phyloP scores from a whole-genome alignment of 345 rosid genomes.

The Psidium guajava region DNA sequence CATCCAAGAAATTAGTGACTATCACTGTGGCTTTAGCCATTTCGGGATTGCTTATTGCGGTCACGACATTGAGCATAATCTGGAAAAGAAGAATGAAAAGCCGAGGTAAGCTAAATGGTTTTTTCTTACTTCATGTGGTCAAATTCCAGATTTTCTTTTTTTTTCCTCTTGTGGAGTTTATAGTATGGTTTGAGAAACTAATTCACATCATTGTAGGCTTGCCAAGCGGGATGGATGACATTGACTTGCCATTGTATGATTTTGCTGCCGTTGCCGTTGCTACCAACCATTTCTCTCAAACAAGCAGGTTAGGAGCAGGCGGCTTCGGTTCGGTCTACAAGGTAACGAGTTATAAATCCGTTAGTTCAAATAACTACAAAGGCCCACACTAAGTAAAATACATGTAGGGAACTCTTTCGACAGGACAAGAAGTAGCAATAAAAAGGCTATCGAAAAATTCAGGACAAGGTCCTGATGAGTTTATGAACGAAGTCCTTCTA shows the following conservation, averaged over 20 bases:
- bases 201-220: neutral
- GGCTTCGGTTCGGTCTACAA: neutral
- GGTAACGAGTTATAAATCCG: neutral
- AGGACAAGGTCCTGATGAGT: neutral
- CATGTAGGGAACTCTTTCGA: neutral
- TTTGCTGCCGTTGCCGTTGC: neutral
- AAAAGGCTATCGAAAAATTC: neutral
- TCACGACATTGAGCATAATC: too few species aligned
- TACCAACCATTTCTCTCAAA: neutral
- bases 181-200: neutral
- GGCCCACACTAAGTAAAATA: neutral
- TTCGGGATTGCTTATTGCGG: too few species aligned
- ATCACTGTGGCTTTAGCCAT: too few species aligned
- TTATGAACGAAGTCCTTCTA: neutral
- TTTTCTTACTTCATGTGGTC: neutral
- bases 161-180: rapidly evolving
- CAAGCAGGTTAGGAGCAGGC: neutral
- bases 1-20: too few species aligned
- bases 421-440: neutral
- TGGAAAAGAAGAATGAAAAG: too few species aligned
- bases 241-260: neutral
- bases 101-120: neutral
- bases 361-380: neutral
- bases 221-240: neutral
- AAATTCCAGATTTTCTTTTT: neutral